Evolutionary conservation across 1,139 yeast species (phyloP), one percentile per base, ranked within the genome.

Genomic region (Blastobotrys raffinosifermentans): DNA sequence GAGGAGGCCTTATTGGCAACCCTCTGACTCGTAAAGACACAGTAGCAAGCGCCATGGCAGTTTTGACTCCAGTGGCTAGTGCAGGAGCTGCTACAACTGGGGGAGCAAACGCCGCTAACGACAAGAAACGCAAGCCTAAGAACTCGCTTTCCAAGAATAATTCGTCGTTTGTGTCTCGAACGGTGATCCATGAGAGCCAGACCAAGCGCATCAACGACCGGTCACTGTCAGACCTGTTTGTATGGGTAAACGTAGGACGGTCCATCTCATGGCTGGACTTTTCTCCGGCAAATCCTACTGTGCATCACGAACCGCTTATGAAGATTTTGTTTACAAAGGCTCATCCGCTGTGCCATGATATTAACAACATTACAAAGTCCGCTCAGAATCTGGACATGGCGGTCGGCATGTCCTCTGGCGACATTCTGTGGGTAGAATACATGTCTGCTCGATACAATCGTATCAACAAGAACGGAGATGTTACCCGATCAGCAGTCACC

Each of bases 371-470:
- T 13, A 64, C 68, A 2, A 52, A 55, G n/a, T 56, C 64, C n/a
- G 57, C 60, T 13, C 55, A 55, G 18, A 63, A 63, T 37, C 44
- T 74, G 11, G 80, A 75, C 39, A 55, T 72, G n/a, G 56, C 69
- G 6, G 49, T 73, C 11, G 80, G 79, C 4, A 68, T 70, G 44
- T 63, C 73, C 1, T 58, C 72, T 1, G 77, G 79, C 18, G 80
- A 75, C 47, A 55, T 73, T n/a, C 45, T 75, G n/a, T 75, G 79
- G 78, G 49, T 69, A 23, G 77, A 73, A 45, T 68, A 73, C 10
- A 55, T 62, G 19, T 61, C 66, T 31, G 61, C 64, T 54, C 64
- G 66, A 40, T 75, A 72, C 53, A 55, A 70, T 19, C 64, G 79
- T 29, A 61, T 73, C 57, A 74, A 74, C 53, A 74, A 73, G 48